A percentile compares a stretch with the other conserved stretches of the same genome.
Evolutionary conservation across 1,284 basidiomycete species (phyloP).

Genomic region (Trichosporon asahii): DNA sequence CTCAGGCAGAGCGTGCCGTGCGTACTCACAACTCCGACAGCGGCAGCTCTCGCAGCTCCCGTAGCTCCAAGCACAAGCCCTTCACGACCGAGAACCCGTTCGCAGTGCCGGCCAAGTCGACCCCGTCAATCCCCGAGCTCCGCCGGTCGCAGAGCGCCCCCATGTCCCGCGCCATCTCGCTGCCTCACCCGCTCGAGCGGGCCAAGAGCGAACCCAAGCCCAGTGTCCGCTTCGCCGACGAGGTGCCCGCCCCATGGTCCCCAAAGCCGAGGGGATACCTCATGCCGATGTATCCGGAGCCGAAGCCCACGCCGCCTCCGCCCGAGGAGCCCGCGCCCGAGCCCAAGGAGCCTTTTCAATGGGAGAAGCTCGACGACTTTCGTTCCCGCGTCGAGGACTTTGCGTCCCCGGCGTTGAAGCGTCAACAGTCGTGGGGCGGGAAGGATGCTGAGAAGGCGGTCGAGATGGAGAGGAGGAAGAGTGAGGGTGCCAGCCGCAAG

Average conservation of each 20-base stretch:
- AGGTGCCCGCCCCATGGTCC: no score
- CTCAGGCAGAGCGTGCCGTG: background rate
- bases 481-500: no score
- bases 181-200: no score
- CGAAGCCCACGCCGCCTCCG: background rate
- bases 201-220: background rate
- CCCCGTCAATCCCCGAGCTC: no score
- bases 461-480: background rate
- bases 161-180: no score
- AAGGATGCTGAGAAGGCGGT: no score
- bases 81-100: background rate
- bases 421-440: no score
- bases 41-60: background rate
- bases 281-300: background rate
- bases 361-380: background rate
- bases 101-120: background rate
- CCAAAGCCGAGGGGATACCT: background rate
- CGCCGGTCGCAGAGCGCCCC: background rate
- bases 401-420: background rate
- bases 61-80: background rate
- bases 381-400: background rate
- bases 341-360: background rate
- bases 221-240: background rate
- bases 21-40: no score
- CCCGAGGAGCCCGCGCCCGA: background rate